Evolutionary conservation across 495 filamentous ascomycete genomes (phyloP).

Genomic region (Neurospora discreta): DNA sequence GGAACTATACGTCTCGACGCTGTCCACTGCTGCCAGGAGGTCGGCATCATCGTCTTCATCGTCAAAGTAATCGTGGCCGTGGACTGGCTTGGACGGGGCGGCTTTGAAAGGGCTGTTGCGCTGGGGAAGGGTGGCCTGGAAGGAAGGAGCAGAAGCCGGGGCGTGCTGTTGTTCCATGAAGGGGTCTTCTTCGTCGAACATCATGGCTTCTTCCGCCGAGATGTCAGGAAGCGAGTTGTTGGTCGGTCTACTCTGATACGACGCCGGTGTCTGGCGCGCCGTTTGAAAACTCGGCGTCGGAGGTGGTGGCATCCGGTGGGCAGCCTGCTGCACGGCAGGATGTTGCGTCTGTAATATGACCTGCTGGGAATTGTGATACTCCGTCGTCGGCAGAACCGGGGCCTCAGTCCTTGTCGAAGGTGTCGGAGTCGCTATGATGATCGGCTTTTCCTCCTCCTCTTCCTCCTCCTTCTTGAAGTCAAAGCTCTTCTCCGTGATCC

Average conservation of each 20-base stretch:
- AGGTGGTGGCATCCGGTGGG: background rate
- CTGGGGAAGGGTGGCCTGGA: background rate
- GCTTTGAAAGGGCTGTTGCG: background rate
- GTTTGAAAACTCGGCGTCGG: background rate
- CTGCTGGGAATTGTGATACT: conserved; percentile 12
- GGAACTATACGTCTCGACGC: conserved; percentile 40
- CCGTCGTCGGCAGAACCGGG: background rate
- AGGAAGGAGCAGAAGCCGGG: background rate
- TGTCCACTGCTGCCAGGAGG: conserved; percentile 50
- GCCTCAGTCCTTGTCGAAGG: background rate
- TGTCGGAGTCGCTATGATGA: conserved; percentile 5
- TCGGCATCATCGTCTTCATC: conserved; percentile 63
- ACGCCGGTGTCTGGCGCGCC: background rate
- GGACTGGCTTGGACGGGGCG: background rate
- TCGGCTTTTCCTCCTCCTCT: conserved; percentile 11
- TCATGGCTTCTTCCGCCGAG: conserved; percentile 25
- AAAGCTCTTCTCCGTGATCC: conserved; percentile 19
- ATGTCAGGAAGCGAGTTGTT: conserved; percentile 10
- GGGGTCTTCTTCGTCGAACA: conserved; percentile 33
- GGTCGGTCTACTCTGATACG: background rate
- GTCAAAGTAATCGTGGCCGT: conserved; percentile 46
- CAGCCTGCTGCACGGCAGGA: background rate
- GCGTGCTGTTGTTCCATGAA: conserved; percentile 10
- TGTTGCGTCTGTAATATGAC: conserved; percentile 38
- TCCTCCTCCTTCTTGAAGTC: conserved; percentile 20